These are phyloP conservation scores for Geoglossum cookeanum DNA, from an alignment of 2,329 filamentous ascomycete genomes.

Conservation along the genomic window DNA sequence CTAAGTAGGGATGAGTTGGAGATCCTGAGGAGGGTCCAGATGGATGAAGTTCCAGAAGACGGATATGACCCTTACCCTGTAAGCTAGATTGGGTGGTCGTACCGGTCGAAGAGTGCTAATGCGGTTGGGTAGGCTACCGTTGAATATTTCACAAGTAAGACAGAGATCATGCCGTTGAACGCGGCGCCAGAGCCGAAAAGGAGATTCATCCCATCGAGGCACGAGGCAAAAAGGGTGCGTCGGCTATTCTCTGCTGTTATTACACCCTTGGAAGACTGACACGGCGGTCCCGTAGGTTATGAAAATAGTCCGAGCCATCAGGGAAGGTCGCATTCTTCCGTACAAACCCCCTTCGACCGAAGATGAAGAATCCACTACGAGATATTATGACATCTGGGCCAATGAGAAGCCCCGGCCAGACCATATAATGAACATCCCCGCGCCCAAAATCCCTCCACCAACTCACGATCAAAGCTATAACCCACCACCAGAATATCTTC, in stretches of 20 bases:
- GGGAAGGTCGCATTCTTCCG: constrained; percentile 81
- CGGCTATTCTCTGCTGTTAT: background rate
- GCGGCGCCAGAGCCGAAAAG: constrained; percentile 91
- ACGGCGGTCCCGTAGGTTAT: constrained; percentile 35
- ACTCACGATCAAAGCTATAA: constrained; percentile 95
- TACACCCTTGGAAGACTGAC: background rate
- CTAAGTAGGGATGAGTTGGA: constrained; percentile 77
- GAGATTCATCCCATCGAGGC: constrained; percentile 87
- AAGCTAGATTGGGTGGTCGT: constrained; percentile 14
- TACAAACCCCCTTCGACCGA: constrained; percentile 64
- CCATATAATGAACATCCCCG: constrained; percentile 85
- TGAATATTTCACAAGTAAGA: constrained; percentile 80
- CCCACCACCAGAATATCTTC: constrained; percentile 84
- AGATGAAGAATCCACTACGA: constrained; percentile 50
- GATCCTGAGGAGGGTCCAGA: constrained; percentile 69
- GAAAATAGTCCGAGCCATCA: constrained; percentile 91
- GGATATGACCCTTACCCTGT: constrained; percentile 85
- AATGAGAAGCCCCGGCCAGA: constrained; percentile 69
- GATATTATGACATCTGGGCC: constrained; percentile 83
- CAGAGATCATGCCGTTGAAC: constrained; percentile 87
- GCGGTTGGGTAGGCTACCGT: constrained; percentile 45
- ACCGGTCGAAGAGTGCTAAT: constrained; percentile 10
- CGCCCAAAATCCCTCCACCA: constrained; percentile 80
- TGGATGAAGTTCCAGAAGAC: constrained; percentile 72
- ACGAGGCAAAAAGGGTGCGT: constrained; percentile 61